phyloP scores from a whole-genome alignment of 2,329 filamentous ascomycete genomes.

The Monilinia aucupariae region DNA sequence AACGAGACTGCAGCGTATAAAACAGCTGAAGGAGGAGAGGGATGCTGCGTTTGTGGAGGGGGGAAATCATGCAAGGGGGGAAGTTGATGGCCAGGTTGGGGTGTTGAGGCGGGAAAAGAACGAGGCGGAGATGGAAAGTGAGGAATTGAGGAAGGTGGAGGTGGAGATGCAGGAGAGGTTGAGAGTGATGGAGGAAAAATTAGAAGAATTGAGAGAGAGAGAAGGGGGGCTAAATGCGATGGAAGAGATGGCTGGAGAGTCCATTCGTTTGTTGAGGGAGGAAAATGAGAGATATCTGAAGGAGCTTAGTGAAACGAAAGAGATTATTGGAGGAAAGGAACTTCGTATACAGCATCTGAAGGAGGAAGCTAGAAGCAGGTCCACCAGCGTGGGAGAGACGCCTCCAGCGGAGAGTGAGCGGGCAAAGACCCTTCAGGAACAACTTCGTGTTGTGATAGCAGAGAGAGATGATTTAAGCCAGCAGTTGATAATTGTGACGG shows the following conservation, averaged over 20 bases:
- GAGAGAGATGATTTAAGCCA: not conserved
- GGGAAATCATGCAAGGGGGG: not conserved
- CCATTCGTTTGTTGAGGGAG: not conserved
- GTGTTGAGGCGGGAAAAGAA: not conserved
- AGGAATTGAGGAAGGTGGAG: not conserved
- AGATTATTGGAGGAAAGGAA: not conserved
- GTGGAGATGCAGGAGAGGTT: not conserved
- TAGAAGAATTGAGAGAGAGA: not conserved
- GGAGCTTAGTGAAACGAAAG: not conserved
- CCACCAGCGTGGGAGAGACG: not conserved
- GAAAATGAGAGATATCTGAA: not conserved
- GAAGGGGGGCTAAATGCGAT: not conserved
- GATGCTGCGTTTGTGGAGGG: not conserved
- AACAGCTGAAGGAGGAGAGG: not conserved
- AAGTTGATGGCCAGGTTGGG: not conserved
- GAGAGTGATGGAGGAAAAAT: not conserved
- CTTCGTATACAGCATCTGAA: not conserved
- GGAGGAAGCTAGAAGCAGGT: not conserved
- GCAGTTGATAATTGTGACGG: conserved; percentile 7
- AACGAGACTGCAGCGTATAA: not conserved
- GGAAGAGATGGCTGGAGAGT: too few relatives aligned
- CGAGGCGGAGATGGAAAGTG: not conserved
- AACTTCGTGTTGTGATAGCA: not conserved
- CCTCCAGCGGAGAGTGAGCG: too few relatives aligned
- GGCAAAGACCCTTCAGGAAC: not conserved